Conservation (phyloP, 148 eudicot species). For the Vaccinium vitisidaea region DNA sequence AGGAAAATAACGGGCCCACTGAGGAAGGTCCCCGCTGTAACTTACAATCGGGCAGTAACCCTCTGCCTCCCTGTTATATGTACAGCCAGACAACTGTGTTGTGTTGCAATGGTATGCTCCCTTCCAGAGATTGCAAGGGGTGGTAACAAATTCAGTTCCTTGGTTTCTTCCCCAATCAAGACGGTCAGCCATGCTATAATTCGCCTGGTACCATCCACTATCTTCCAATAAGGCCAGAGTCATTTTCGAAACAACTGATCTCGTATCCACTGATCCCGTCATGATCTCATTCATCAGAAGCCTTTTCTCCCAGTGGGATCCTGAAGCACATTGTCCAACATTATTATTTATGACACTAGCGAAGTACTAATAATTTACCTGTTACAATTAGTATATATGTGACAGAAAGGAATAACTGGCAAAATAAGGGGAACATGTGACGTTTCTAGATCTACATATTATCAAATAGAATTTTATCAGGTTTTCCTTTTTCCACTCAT, state of each 20-base stretch:
- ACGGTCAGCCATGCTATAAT: conserved; percentile 92
- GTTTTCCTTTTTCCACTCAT: neutral
- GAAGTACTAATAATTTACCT: neutral
- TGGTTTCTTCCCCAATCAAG: conserved; percentile 98
- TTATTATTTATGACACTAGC: neutral
- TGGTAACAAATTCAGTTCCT: conserved; percentile 85
- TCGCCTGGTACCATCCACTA: conserved; percentile 96
- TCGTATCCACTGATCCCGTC: conserved; percentile 98
- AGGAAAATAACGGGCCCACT: conserved; percentile 95
- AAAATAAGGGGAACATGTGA: neutral
- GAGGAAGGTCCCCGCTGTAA: conserved; percentile 81
- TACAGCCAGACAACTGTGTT: conserved; percentile 92
- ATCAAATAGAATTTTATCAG: neutral
- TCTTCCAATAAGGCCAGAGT: conserved; percentile 94
- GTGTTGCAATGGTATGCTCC: conserved; percentile 96
- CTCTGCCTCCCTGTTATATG: conserved; percentile 95
- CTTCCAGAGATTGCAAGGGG: conserved; percentile 88
- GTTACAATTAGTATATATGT: neutral
- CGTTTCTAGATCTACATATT: neutral
- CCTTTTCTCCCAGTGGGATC: conserved; percentile 99
- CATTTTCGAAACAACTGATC: conserved; percentile 93
- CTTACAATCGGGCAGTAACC: conserved; percentile 92
- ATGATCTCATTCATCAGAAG: conserved; percentile 98
- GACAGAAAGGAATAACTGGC: neutral
- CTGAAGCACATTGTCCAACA: conserved; percentile 38